Evolutionary conservation across 192 early-diverging fungal genomes (phyloP).

Genomic region (Umbelopsis vinacea): DNA sequence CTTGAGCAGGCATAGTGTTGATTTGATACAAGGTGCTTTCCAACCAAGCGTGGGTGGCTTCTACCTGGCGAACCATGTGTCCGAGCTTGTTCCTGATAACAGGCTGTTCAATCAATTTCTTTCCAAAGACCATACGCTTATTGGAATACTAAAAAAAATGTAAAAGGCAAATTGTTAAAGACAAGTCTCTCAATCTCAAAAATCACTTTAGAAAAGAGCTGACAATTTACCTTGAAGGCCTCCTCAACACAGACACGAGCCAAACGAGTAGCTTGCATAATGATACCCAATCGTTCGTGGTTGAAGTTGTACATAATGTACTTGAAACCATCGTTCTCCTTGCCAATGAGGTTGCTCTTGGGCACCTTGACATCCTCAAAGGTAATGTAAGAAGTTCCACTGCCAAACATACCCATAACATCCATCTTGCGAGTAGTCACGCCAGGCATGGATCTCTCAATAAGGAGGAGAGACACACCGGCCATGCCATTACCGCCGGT

Average conservation of each 20-base stretch:
- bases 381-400: constrained; percentile 86
- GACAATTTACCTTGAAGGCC: constrained; percentile 74
- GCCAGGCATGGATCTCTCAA: constrained; percentile 85
- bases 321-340: constrained; percentile 84
- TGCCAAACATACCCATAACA: constrained; percentile 92
- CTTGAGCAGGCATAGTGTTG: constrained; percentile 59
- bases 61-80: constrained; percentile 84
- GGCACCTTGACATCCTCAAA: constrained; percentile 83
- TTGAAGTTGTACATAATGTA: constrained; percentile 96
- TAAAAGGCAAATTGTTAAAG: not conserved
- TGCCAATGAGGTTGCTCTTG: constrained; percentile 69
- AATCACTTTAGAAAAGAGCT: constrained; percentile 26
- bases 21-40: constrained; percentile 79
- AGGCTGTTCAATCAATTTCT: constrained; percentile 86
- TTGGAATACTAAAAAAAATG: constrained; percentile 62
- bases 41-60: constrained; percentile 85
- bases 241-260: constrained; percentile 91
- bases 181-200: not conserved
- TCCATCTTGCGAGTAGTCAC: constrained; percentile 88
- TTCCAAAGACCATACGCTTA: constrained; percentile 96
- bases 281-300: constrained; percentile 84
- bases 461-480: constrained; percentile 80
- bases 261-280: constrained; percentile 84
- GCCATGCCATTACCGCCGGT: constrained; percentile 90
- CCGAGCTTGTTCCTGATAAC: constrained; percentile 93